These are phyloP conservation scores for Hyphopichia homilentoma DNA, from an alignment of 805 yeast species.

Conservation along the genomic window DNA sequence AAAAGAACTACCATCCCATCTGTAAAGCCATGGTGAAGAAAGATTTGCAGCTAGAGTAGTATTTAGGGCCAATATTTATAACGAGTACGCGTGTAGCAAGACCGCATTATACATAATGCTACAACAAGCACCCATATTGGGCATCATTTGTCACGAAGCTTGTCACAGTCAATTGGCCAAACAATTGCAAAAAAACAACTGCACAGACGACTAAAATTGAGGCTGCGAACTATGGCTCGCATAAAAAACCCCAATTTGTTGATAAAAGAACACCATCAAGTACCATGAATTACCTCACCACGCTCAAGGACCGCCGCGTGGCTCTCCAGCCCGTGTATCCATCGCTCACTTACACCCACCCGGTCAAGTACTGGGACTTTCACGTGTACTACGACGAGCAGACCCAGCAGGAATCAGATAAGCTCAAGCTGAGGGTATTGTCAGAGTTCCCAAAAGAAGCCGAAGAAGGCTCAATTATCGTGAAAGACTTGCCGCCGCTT, in stretches of 20 bases:
- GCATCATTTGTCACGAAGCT: too few species aligned
- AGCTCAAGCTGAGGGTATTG: slow-evolving; percentile 16
- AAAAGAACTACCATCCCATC: slow-evolving; percentile 28
- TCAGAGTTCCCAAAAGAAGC: slow-evolving; percentile 20
- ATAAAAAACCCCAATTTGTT: too few species aligned
- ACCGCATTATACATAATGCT: too few species aligned
- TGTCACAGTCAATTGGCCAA: too few species aligned
- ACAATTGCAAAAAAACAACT: too few species aligned
- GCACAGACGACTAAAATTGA: too few species aligned
- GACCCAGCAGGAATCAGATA: slow-evolving; percentile 16
- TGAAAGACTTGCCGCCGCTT: slow-evolving; percentile 22
- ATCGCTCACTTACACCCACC: slow-evolving; percentile 17
- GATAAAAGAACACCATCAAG: too few species aligned
- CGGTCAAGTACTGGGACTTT: slow-evolving; percentile 29
- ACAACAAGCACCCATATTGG: too few species aligned
- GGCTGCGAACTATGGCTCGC: too few species aligned
- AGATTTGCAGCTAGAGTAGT: slow-evolving; percentile 12
- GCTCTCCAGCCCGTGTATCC: slow-evolving; percentile 10
- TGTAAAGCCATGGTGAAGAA: slow-evolving; percentile 22
- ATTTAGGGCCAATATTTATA: too few species aligned
- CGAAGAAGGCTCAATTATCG: slow-evolving; percentile 23
- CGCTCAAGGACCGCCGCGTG: too few species aligned
- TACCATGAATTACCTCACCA: too few species aligned
- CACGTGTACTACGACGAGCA: slow-evolving; percentile 27
- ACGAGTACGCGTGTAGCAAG: background rate